Percentiles rank a stretch among this genome's conserved stretches.
phyloP scores from a whole-genome alignment of 2,329 filamentous ascomycete species.

The Xylaria sp. region DNA sequence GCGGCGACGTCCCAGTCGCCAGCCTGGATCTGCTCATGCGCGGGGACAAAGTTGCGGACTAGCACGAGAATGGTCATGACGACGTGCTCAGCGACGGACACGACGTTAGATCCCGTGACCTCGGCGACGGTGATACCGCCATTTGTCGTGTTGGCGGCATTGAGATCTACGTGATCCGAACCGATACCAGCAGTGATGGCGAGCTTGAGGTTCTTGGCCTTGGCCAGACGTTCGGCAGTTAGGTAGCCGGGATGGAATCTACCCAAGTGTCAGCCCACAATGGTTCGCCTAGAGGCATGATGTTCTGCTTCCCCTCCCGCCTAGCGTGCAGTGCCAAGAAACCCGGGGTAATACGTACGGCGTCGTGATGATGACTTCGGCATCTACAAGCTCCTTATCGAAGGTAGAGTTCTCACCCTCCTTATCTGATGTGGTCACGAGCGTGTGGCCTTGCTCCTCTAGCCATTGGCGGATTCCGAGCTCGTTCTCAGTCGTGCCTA shows the following conservation, averaged over 20 bases:
- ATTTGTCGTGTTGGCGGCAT: constrained; percentile 98
- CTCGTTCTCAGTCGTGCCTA: constrained; percentile 98
- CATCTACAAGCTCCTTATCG: constrained; percentile 94
- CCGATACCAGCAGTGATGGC: constrained; percentile 97
- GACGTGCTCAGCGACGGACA: constrained; percentile 98
- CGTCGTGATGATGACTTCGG: constrained; percentile 98
- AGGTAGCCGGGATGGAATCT: constrained; percentile 99
- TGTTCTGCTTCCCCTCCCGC: not conserved
- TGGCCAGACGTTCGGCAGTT: constrained; percentile 92
- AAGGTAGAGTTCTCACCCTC: constrained; percentile 93
- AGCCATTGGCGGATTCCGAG: constrained; percentile 97
- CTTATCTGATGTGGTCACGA: constrained; percentile 98
- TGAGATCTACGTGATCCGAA: constrained; percentile 96
- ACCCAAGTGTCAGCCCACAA: constrained; percentile 37
- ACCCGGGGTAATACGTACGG: constrained; percentile 68
- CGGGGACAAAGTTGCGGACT: constrained; percentile 98
- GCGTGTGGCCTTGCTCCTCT: constrained; percentile 94
- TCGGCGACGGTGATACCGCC: constrained; percentile 97
- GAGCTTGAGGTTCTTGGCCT: constrained; percentile 99
- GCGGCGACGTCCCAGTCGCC: constrained; percentile 97
- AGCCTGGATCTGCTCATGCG: constrained; percentile 89
- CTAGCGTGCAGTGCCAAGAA: constrained; percentile 30
- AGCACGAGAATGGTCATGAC: constrained; percentile 98
- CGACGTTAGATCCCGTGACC: constrained; percentile 97
- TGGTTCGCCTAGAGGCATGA: constrained; percentile 1